Evolutionary conservation across 176 grass and related monocot species (phyloP).

Genomic region (Triticum dicoccoides): DNA sequence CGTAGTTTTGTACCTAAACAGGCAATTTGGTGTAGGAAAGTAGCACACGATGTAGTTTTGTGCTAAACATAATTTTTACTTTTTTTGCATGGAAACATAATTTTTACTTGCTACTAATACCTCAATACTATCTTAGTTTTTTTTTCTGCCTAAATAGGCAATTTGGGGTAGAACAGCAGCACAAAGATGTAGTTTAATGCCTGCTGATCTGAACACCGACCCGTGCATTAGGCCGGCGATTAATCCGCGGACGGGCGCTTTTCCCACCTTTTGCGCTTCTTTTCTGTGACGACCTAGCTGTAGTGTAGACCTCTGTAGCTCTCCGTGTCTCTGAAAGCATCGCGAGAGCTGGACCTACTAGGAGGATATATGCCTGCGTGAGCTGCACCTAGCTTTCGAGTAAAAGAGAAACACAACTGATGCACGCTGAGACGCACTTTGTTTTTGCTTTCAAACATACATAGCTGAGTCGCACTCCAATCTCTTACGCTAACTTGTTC

Average conservation of each 20-base stretch:
- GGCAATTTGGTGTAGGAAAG: background rate
- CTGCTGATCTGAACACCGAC: conserved; percentile 1
- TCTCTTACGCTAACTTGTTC: background rate
- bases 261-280: conserved; percentile 25
- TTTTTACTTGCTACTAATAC: too few relatives aligned
- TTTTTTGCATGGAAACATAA: too few relatives aligned
- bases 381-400: conserved; percentile 29
- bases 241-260: background rate
- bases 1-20: background rate
- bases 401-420: conserved; percentile 39
- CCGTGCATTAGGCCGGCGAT: conserved; percentile 31
- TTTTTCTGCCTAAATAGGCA: background rate
- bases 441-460: background rate
- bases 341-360: conserved; percentile 3
- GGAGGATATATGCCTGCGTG: background rate
- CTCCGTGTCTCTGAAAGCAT: conserved; percentile 21
- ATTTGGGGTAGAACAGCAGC: background rate
- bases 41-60: background rate
- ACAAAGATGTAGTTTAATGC: background rate
- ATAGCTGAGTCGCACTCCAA: conserved; percentile 18
- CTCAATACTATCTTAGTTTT: too few relatives aligned
- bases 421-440: conserved; percentile 33
- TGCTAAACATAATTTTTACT: background rate
- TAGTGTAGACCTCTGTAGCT: conserved; percentile 16
- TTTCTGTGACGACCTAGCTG: conserved; percentile 30